phyloP scores from a whole-genome alignment of 192 early-diverging fungal genomes.

The Entophlyctis luteolus region DNA sequence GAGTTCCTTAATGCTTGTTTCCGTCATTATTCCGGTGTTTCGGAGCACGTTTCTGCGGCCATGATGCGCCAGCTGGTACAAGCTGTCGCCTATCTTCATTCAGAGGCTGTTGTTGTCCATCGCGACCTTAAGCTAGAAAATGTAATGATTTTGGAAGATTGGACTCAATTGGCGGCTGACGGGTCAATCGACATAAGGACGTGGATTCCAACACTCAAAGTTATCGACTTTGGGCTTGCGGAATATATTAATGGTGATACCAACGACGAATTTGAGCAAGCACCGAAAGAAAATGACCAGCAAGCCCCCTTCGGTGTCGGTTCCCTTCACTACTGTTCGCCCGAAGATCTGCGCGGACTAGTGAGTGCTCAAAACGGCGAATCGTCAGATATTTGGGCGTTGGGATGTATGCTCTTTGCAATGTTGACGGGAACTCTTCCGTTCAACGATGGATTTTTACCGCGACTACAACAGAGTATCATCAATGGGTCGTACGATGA shows the following conservation, averaged over 20 bases:
- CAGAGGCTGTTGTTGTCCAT: constrained; percentile 68
- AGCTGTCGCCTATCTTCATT: constrained; percentile 77
- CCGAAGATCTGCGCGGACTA: constrained; percentile 61
- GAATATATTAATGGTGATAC: constrained; percentile 32
- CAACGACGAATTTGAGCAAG: not conserved
- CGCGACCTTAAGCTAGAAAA: constrained; percentile 94
- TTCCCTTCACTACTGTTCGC: constrained; percentile 66
- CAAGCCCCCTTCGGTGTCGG: constrained; percentile 37
- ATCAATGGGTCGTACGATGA: constrained; percentile 63
- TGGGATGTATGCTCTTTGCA: constrained; percentile 72
- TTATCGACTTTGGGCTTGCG: constrained; percentile 82
- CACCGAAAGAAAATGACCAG: not conserved
- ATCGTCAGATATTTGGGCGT: constrained; percentile 70
- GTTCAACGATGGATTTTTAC: constrained; percentile 72
- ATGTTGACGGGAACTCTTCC: constrained; percentile 69
- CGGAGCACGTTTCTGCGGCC: constrained; percentile 46
- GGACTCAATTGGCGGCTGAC: not conserved
- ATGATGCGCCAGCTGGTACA: constrained; percentile 74
- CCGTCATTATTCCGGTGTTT: constrained; percentile 23
- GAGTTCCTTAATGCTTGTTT: constrained; percentile 40
- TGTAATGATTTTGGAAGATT: constrained; percentile 58
- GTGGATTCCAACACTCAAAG: constrained; percentile 49
- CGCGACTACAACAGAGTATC: constrained; percentile 66
- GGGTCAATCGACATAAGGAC: not conserved
- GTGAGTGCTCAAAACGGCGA: constrained; percentile 26